These are phyloP conservation scores for Amphicarpaea edgeworthii DNA, from an alignment of 306 rosid species.

Conservation along the genomic window DNA sequence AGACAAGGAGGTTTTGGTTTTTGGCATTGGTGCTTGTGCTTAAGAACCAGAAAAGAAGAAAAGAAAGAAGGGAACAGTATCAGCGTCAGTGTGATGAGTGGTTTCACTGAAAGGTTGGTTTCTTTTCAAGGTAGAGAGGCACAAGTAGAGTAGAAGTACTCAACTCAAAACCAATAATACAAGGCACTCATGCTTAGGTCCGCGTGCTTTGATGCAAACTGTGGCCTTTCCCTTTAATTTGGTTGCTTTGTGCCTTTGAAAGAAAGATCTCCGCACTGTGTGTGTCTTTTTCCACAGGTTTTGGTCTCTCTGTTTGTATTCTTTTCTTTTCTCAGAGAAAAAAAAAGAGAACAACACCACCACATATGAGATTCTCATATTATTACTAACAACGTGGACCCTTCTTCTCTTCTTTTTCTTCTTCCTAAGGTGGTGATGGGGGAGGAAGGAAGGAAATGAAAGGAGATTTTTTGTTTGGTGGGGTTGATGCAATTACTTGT, in stretches of 20 bases:
- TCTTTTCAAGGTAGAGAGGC: constrained; percentile 51
- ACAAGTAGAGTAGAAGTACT: constrained; percentile 43
- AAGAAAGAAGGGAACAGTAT: constrained; percentile 23
- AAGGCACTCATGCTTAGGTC: constrained; percentile 67
- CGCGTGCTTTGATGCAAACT: constrained; percentile 83
- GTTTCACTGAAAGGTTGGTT: constrained; percentile 86
- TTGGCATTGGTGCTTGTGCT: constrained; percentile 46
- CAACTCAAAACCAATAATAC: constrained; percentile 46
- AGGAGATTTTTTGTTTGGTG: constrained; percentile 39
- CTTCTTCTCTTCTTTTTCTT: constrained; percentile 10
- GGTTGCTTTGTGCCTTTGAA: constrained; percentile 45
- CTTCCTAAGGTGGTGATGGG: constrained; percentile 25
- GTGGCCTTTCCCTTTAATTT: constrained; percentile 53
- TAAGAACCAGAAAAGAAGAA: constrained; percentile 27
- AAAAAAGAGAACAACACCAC: background rate
- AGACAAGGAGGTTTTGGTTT: constrained; percentile 33
- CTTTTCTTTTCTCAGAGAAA: constrained; percentile 36
- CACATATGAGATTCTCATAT: constrained; percentile 44
- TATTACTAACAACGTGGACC: constrained; percentile 37
- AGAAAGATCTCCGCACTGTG: constrained; percentile 47
- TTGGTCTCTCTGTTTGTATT: constrained; percentile 52
- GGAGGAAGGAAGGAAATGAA: background rate
- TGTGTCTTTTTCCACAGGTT: constrained; percentile 70
- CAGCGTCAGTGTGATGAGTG: constrained; percentile 55
- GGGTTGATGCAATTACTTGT: constrained; percentile 10